Evolutionary conservation across 1,284 basidiomycete genomes (phyloP).

Genomic region (Mrakiaceae sp.): DNA sequence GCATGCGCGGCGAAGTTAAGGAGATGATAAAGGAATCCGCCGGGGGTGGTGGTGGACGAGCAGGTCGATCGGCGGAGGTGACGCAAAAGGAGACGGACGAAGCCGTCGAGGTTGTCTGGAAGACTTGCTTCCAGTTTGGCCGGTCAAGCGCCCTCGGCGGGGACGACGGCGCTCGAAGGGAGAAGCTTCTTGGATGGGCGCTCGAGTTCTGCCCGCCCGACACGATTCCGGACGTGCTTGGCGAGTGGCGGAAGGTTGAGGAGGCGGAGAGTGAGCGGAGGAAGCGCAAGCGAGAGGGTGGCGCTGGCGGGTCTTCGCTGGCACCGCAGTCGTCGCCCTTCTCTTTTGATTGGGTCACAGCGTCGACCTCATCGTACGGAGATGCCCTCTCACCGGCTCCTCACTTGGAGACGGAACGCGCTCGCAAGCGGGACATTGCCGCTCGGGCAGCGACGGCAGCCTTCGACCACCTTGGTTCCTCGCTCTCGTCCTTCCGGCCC

Average conservation of each 20-base stretch:
- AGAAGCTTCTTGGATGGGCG: conserved; percentile 64
- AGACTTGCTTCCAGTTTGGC: conserved; percentile 72
- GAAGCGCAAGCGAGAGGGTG: not conserved
- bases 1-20: conserved; percentile 54
- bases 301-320: not conserved
- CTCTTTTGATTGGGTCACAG: not conserved
- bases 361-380: conserved; percentile 7
- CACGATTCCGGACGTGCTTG: conserved; percentile 57
- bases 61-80: not conserved
- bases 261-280: conserved; percentile 18
- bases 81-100: conserved; percentile 30
- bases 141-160: conserved; percentile 54
- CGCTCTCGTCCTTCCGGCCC: conserved; percentile 11
- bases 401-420: not conserved
- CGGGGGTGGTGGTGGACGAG: conserved; percentile 7
- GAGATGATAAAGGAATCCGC: not conserved
- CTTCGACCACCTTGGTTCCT: conserved; percentile 9
- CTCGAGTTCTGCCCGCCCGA: conserved; percentile 78
- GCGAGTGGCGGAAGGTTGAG: conserved; percentile 50
- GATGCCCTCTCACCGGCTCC: not conserved
- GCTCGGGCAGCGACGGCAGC: conserved; percentile 10
- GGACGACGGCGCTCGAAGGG: conserved; percentile 51
- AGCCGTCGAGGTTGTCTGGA: conserved; percentile 71
- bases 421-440: conserved; percentile 14
- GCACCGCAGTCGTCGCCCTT: no score